These are phyloP conservation scores for Posidonia australis DNA, from an alignment of 106 monocot genomes.

Conservation along the genomic window DNA sequence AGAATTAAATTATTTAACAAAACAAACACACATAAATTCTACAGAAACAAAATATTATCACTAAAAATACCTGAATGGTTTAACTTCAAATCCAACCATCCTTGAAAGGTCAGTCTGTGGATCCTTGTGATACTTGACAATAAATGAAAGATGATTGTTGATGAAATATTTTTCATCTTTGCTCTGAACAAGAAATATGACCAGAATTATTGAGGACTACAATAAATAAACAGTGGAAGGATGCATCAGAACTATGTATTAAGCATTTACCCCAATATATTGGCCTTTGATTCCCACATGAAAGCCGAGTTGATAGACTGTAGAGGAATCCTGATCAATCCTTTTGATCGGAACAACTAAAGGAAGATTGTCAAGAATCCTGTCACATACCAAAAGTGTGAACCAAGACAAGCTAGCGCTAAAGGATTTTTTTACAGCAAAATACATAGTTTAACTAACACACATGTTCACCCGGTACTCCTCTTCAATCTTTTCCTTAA, in stretches of 20 bases:
- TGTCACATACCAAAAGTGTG: constrained; percentile 15
- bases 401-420: not conserved
- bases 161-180: constrained; percentile 73
- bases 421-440: not conserved
- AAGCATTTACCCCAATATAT: constrained; percentile 45
- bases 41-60: no score
- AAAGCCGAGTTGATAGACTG: constrained; percentile 66
- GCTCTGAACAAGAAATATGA: constrained; percentile 32
- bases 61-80: constrained; percentile 59
- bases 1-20: no score
- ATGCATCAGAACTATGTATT: not conserved
- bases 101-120: constrained; percentile 46
- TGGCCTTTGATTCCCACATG: constrained; percentile 64
- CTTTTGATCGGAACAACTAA: constrained; percentile 68
- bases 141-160: constrained; percentile 82
- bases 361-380: constrained; percentile 95
- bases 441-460: not conserved
- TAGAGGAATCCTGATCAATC: constrained; percentile 39
- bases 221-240: not conserved
- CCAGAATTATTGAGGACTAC: not conserved
- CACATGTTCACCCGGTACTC: constrained; percentile 94
- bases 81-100: constrained; percentile 92
- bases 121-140: constrained; percentile 81
- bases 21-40: no score
- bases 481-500: constrained; percentile 87